phyloP scores from a whole-genome alignment of 1,284 basidiomycete genomes.

The Meira nashicola region DNA sequence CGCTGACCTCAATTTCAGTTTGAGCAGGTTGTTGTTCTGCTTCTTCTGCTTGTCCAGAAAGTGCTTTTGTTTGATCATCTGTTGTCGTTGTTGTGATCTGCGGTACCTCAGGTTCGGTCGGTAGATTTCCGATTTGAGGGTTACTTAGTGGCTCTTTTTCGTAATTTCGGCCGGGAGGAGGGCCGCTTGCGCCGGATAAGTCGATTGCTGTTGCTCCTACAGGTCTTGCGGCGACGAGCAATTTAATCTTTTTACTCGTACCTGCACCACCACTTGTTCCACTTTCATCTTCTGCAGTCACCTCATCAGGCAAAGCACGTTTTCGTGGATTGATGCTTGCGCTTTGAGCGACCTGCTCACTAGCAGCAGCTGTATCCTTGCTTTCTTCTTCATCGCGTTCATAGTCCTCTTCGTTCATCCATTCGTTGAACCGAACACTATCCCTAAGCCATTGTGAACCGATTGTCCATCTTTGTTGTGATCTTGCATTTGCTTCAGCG shows the following conservation, averaged over 20 bases:
- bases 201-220: slow-evolving; percentile 46
- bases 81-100: slow-evolving; percentile 17
- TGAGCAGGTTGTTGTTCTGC: slow-evolving; percentile 8
- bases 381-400: slow-evolving; percentile 34
- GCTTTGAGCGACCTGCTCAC: not conserved
- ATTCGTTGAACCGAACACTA: slow-evolving; percentile 47
- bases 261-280: slow-evolving; percentile 17
- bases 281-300: slow-evolving; percentile 24
- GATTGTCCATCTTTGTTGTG: slow-evolving; percentile 38
- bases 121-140: slow-evolving; percentile 47
- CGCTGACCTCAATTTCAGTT: slow-evolving; percentile 46
- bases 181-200: slow-evolving; percentile 38
- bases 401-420: slow-evolving; percentile 53
- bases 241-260: slow-evolving; percentile 46
- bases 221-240: slow-evolving; percentile 43
- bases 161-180: slow-evolving; percentile 50
- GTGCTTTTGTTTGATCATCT: slow-evolving; percentile 17
- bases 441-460: slow-evolving; percentile 46
- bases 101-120: slow-evolving; percentile 25
- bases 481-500: slow-evolving; percentile 32
- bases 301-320: slow-evolving; percentile 46
- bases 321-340: slow-evolving; percentile 21
- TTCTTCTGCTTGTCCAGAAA: slow-evolving; percentile 37
- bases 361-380: slow-evolving; percentile 8
- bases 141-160: slow-evolving; percentile 46